phyloP scores from a whole-genome alignment of 495 filamentous ascomycete species.

The Penicillium antarcticum region DNA sequence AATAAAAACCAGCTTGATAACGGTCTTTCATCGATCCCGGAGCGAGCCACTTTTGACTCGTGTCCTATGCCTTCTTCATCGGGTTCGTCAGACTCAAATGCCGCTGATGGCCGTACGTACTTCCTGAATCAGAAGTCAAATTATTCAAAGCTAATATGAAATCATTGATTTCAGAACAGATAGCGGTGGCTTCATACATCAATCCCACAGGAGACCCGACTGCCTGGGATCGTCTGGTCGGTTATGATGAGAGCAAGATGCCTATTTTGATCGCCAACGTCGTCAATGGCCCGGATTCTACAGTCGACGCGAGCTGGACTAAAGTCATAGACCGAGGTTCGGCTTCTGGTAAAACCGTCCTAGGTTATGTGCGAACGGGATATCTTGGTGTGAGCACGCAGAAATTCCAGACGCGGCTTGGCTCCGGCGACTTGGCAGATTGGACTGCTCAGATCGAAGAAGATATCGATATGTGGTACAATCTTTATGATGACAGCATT shows the following conservation, averaged over 20 bases:
- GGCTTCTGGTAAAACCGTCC: slow-evolving; percentile 8
- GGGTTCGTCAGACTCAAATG: too few species aligned
- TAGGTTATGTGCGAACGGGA: slow-evolving; percentile 23
- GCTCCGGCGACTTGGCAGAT: slow-evolving; percentile 10
- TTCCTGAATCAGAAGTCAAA: too few species aligned
- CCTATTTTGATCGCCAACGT: slow-evolving; percentile 17
- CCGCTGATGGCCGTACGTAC: not conserved
- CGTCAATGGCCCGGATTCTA: slow-evolving; percentile 15
- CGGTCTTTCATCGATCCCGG: too few species aligned
- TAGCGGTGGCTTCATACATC: slow-evolving; percentile 21
- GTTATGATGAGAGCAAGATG: slow-evolving; percentile 8
- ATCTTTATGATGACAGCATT: slow-evolving; percentile 9
- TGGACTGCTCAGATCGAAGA: slow-evolving; percentile 18
- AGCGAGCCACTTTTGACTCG: too few species aligned
- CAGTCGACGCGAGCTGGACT: slow-evolving; percentile 10
- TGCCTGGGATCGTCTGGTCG: slow-evolving; percentile 15
- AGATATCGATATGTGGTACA: slow-evolving; percentile 22
- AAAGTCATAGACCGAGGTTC: slow-evolving; percentile 12
- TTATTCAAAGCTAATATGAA: not conserved
- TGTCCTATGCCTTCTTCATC: too few species aligned
- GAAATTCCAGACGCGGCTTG: slow-evolving; percentile 16
- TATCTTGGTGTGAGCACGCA: slow-evolving; percentile 19
- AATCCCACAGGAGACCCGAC: slow-evolving; percentile 15
- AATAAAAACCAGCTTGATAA: too few species aligned
- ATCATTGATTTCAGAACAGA: slow-evolving; percentile 4